Conservation (phyloP, 2,329 filamentous ascomycete genomes). For the Sphaceloma murrayae region DNA sequence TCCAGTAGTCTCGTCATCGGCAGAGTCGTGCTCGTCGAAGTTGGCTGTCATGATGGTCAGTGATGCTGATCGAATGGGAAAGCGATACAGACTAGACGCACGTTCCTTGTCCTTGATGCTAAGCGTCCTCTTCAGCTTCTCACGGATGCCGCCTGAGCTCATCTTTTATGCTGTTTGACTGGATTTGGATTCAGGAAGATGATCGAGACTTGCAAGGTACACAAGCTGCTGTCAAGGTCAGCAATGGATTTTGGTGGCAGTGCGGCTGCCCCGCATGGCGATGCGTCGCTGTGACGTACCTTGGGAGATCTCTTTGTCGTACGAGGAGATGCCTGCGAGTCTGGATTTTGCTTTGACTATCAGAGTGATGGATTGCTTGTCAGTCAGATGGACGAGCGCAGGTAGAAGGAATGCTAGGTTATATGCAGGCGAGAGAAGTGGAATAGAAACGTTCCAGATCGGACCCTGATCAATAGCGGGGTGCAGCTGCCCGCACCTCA, state of each 20-base stretch:
- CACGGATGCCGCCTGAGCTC: conserved; percentile 26
- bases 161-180: conserved; percentile 22
- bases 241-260: not conserved
- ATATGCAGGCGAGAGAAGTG: conserved; percentile 6
- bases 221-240: conserved; percentile 2
- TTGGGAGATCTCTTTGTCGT: not conserved
- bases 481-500: conserved; percentile 8
- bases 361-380: too few species aligned
- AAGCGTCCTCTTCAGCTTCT: conserved; percentile 31
- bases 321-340: too few species aligned
- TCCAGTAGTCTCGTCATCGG: conserved; percentile 32
- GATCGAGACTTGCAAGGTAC: not conserved
- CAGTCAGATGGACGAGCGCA: conserved; percentile 1
- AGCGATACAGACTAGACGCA: conserved; percentile 18
- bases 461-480: conserved; percentile 11
- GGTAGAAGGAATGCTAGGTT: conserved; percentile 5
- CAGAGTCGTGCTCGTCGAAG: conserved; percentile 26
- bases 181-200: not conserved
- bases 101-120: conserved; percentile 31
- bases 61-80: not conserved
- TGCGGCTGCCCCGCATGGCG: not conserved
- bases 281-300: conserved; percentile 14
- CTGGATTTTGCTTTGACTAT: too few species aligned
- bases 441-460: conserved; percentile 5
- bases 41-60: conserved; percentile 16